Evolutionary conservation across 768 basidiomycete genomes (phyloP).

Genomic region (Suillus occidentalis): DNA sequence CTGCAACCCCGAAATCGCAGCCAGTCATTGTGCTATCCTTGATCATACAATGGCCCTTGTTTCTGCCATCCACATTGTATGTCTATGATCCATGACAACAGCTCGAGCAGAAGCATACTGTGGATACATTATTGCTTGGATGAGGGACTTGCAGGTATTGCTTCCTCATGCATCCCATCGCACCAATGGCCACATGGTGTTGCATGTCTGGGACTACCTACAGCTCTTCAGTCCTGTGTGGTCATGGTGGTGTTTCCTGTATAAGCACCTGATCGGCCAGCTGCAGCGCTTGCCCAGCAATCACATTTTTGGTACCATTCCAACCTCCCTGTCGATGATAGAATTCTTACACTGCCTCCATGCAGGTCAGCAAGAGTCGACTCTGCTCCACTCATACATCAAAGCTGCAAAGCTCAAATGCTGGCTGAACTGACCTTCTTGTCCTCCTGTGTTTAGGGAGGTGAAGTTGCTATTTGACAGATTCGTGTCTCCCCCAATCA

Average conservation of each 20-base stretch:
- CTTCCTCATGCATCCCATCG: constrained; percentile 14
- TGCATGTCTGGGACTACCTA: constrained; percentile 35
- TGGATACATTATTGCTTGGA: constrained; percentile 17
- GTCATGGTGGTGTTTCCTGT: constrained; percentile 32
- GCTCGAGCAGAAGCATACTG: constrained; percentile 14
- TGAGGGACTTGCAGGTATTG: constrained; percentile 16
- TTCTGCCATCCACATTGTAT: constrained; percentile 24
- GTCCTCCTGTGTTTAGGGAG: too few species aligned
- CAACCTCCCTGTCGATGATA: background rate
- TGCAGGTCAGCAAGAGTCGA: too few species aligned
- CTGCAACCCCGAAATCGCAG: background rate
- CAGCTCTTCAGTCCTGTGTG: constrained; percentile 37
- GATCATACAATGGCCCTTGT: constrained; percentile 35
- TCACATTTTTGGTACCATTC: constrained; percentile 38
- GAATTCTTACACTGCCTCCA: background rate
- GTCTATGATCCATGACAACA: constrained; percentile 15
- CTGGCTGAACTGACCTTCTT: too few species aligned
- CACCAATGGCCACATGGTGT: constrained; percentile 27
- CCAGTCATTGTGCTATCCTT: constrained; percentile 4
- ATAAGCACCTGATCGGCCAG: constrained; percentile 24
- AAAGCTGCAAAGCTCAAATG: too few species aligned
- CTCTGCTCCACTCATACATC: too few species aligned
- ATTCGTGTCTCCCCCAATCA: too few species aligned
- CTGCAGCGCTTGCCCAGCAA: constrained; percentile 24
- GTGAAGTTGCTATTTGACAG: too few species aligned